These are phyloP conservation scores for Phoenix dactylifera DNA, from an alignment of 176 grass and related monocot genomes.

Conservation along the genomic window DNA sequence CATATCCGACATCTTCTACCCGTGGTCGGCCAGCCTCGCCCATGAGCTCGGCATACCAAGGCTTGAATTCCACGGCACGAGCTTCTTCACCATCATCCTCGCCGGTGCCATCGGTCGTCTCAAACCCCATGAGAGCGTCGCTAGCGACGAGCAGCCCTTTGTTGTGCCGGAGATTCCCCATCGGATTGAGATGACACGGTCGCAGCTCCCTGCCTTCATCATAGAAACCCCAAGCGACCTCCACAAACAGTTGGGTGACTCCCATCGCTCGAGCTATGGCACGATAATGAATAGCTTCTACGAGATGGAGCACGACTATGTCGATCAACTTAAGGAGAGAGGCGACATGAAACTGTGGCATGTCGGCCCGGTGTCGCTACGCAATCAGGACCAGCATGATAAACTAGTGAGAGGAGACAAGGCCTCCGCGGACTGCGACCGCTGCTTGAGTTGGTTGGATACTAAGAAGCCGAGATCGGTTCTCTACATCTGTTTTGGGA, in stretches of 20 bases:
- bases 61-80: conserved; percentile 40
- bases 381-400: no score
- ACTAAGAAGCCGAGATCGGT: conserved; percentile 6
- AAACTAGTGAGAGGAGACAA: no score
- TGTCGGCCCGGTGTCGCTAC: no score
- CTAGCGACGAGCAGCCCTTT: background rate
- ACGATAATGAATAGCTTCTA: conserved; percentile 15
- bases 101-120: background rate
- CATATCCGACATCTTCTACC: conserved; percentile 41
- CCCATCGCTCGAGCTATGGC: background rate
- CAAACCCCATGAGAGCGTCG: background rate
- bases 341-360: background rate
- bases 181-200: background rate
- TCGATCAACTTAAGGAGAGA: background rate
- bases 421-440: background rate
- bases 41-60: conserved; percentile 28
- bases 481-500: conserved; percentile 17
- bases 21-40: conserved; percentile 26
- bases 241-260: no score
- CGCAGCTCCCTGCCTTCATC: background rate
- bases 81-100: background rate
- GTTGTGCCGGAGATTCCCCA: conserved; percentile 9
- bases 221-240: no score
- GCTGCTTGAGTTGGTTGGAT: conserved; percentile 4
- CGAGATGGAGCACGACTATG: conserved; percentile 4